Base-by-base conservation (phyloP, 2,329 filamentous ascomycete species). In the Xylaria multiplex region DNA sequence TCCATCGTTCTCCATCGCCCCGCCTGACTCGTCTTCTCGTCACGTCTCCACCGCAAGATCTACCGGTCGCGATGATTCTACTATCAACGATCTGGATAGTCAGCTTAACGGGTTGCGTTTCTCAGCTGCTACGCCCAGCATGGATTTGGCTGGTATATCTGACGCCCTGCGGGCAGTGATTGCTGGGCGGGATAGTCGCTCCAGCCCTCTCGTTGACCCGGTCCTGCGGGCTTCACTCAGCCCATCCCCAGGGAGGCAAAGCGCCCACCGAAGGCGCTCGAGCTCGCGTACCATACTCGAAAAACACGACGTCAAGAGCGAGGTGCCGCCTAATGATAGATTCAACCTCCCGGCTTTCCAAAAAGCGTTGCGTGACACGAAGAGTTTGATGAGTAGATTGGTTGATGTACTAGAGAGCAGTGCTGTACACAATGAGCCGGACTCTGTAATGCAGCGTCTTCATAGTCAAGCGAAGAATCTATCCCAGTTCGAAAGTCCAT, bases 341-440 rank as follows among this genome's bases (percentile, higher is more conserved):
- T 82, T 82, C 50, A 73, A 81, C 52, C 65, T 75, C 0, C 73
- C 78, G 0, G 71, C 61, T 0, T 79, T 82, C 27, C 81, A 82
- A 59, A 40, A 65, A 0, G 73, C 75, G 0, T 74, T 82, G 6
- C 54, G 48, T 0, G 72, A 79, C 50, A 76, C 82, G 2, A 80
- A 75, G 61, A 50, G 50, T 1, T 57, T 79, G 2, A 78, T 80
- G 69, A 60, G 59, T 1, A 67, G 67, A 1, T 61, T 84, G 42
- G 66, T 66, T 0, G 52, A 62, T 6, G 77, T 78, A 2, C 69
- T 85, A 6, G 74, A 71, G 4, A 79, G 75, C 46, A 77, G 78
- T 0, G 65, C 69, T 0, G 30, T 83, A 3, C 77, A 80, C 55
- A 64, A 65, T 9, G 79, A 81, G 3, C 72, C 75, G 0, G 79